Evolutionary conservation across 768 basidiomycete species (phyloP), one percentile per base, ranked within the genome.

Genomic region (Lentinula aciculospora): DNA sequence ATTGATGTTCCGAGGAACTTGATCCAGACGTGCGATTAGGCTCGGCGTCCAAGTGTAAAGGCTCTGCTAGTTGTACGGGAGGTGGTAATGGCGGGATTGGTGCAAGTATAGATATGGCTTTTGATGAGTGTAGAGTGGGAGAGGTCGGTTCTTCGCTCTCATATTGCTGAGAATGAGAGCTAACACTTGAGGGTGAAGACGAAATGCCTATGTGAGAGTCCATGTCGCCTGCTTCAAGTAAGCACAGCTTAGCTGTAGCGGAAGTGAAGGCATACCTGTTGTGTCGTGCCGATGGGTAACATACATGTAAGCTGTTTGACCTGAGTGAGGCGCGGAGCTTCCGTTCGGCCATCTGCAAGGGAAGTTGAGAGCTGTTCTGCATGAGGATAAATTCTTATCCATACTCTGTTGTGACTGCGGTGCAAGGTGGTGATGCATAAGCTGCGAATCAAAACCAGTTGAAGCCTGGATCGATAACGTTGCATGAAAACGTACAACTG

Each of bases 321-420:
- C 68, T 65, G 65, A 66, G 59, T 63, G 72, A 21, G 68, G 68
- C 23, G 72, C 66, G 1, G 70, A 65, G 62, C 61, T 66, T 69
- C 65, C 64, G 66, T 64, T 66, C 51, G 62, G 66, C 79, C 74
- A 71, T 28, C 77, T 68, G 60, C 66, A 69, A 19, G 67, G 67
- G 79, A 75, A 82, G 67, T 74, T 56, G 64, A 59, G 42, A 76
- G 66, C 49, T 72, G 66, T 61, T 78, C 74, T 51, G 76, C 61
- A 50, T 32, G 51, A 82, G 71, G 3, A 81, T 12, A 17, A 37
- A 9, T 51, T 15, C 17, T 4, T n/a, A 13, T 28, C 13, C 55
- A 17, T 46, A 56, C 55, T 46, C 37, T 13, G 55, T n/a, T 10
- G 21, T 25, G 12, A 7, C 32, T 25, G 17, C 44, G 13, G 21